These are phyloP conservation scores for Carex scoparia DNA, from an alignment of 176 grass and related monocot species.

Conservation along the genomic window DNA sequence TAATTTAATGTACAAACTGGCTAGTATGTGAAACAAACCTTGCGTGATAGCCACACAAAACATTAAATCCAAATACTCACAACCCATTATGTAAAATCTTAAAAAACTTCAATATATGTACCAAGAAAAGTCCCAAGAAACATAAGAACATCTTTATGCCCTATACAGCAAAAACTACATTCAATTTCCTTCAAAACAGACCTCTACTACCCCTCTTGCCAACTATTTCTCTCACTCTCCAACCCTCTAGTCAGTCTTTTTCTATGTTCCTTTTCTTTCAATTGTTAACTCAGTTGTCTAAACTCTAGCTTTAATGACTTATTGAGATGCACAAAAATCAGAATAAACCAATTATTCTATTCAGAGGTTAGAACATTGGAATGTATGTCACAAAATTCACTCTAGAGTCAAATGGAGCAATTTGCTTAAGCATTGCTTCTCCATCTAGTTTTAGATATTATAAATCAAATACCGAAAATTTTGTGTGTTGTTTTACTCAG, in stretches of 20 bases:
- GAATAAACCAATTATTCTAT: background rate
- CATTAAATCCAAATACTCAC: background rate
- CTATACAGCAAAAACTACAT: background rate
- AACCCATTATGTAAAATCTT: background rate
- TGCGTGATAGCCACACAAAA: background rate
- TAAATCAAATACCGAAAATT: background rate
- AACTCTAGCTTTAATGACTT: background rate
- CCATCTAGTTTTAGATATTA: background rate
- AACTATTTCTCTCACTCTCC: background rate
- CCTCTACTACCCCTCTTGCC: background rate
- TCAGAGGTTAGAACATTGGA: background rate
- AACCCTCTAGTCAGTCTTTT: background rate
- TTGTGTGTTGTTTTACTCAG: background rate
- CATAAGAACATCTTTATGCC: background rate
- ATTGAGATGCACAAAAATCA: background rate
- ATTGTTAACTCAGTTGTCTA: background rate
- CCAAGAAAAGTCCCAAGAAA: background rate
- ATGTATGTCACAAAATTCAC: background rate
- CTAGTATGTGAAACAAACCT: background rate
- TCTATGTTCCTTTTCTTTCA: background rate
- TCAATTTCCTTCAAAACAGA: background rate
- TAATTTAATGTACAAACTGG: background rate
- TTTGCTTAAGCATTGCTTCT: background rate
- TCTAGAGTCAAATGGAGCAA: background rate
- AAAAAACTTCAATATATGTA: background rate